Conservation (phyloP, 2,329 filamentous ascomycete genomes). For the Aspergillus quadrilineatus region DNA sequence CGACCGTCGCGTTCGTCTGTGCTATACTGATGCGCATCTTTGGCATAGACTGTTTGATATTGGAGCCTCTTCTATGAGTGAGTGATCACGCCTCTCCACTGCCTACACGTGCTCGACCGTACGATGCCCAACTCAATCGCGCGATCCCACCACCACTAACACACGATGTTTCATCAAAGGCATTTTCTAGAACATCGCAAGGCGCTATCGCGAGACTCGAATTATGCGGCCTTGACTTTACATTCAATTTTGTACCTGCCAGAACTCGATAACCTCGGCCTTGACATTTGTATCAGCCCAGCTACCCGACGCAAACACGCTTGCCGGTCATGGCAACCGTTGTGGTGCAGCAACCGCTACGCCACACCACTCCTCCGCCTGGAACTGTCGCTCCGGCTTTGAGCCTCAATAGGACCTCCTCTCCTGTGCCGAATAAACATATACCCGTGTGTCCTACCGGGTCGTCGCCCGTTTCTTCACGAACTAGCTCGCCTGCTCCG, state of each 20-base stretch:
- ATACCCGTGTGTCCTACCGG: conserved; percentile 86
- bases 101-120: conserved; percentile 2
- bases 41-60: neutral
- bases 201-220: neutral
- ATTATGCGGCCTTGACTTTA: conserved; percentile 6
- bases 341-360: conserved; percentile 47
- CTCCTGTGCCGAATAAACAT: conserved; percentile 81
- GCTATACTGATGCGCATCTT: neutral
- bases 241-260: neutral
- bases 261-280: neutral
- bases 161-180: neutral
- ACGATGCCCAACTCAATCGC: conserved; percentile 1
- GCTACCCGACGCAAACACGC: neutral
- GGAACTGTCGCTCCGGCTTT: conserved; percentile 50
- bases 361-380: conserved; percentile 51
- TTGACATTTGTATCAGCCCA: conserved; percentile 4
- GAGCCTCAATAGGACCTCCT: conserved; percentile 59
- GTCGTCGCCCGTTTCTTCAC: conserved; percentile 61
- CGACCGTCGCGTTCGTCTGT: neutral
- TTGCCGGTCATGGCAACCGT: conserved; percentile 45
- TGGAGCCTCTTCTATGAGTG: conserved; percentile 1
- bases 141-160: neutral
- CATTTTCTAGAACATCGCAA: neutral
- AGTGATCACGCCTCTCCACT: neutral
- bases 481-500: conserved; percentile 64